Evolutionary conservation across 2,329 filamentous ascomycete species (phyloP).

Genomic region (Ceratocystis albifundus): DNA sequence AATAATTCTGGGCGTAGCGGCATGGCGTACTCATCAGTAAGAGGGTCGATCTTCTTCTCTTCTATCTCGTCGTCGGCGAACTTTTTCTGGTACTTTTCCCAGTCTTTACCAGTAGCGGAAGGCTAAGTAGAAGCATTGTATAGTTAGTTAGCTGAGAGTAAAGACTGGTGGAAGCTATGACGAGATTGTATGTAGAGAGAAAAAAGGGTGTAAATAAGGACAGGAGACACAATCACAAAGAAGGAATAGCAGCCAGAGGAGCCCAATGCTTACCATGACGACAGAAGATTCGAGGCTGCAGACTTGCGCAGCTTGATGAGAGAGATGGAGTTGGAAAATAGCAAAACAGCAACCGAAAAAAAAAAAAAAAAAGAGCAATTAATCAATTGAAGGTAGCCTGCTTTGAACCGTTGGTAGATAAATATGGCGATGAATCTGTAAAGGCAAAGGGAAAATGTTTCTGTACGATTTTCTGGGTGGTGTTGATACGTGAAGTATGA

Average conservation of each 20-base stretch:
- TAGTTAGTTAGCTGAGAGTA: too few species aligned
- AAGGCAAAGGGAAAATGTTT: not conserved
- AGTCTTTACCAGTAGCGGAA: conserved; percentile 84
- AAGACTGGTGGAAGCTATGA: not conserved
- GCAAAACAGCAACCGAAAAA: not conserved
- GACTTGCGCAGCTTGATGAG: not conserved
- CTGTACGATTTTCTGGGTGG: not conserved
- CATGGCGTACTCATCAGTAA: conserved; percentile 69
- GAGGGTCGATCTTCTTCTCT: conserved; percentile 98
- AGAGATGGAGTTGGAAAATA: not conserved
- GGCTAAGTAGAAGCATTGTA: conserved; percentile 43
- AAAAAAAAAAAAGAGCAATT: not conserved
- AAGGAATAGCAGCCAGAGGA: too few species aligned
- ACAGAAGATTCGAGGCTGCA: conserved; percentile 12
- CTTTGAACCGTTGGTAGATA: not conserved
- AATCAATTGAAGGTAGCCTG: conserved; percentile 2
- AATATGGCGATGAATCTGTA: not conserved
- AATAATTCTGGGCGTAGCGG: too few species aligned
- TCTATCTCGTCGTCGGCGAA: conserved; percentile 94
- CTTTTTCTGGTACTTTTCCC: conserved; percentile 98
- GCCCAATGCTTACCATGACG: conserved; percentile 15
- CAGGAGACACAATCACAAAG: not conserved
- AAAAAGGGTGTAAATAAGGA: not conserved
- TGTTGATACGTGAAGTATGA: not conserved
- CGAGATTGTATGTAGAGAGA: not conserved